phyloP scores from a whole-genome alignment of 176 grass and related monocot genomes.

The Oryza meyeriana region DNA sequence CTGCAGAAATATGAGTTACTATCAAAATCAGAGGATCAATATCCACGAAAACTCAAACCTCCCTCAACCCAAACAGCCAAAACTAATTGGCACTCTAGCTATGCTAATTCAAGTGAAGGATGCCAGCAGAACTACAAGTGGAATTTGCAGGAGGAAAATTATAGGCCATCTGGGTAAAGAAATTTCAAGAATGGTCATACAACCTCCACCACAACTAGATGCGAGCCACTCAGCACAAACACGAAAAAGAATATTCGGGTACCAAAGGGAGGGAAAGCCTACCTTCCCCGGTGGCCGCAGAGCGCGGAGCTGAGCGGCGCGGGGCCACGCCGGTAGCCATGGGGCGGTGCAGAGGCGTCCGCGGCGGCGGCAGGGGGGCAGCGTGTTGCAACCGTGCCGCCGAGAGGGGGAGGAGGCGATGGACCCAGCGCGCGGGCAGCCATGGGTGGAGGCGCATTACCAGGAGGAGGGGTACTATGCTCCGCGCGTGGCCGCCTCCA shows the following conservation, averaged over 20 bases:
- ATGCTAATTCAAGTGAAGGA: neutral
- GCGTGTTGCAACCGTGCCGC: slow-evolving; percentile 2
- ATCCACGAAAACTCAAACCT: neutral
- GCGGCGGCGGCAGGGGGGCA: neutral
- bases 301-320: slow-evolving; percentile 22
- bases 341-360: neutral
- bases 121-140: neutral
- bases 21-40: slow-evolving; percentile 9
- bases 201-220: neutral
- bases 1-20: slow-evolving; percentile 17
- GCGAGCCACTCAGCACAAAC: neutral
- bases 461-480: neutral
- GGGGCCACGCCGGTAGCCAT: slow-evolving; percentile 16
- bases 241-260: neutral
- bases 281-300: slow-evolving; percentile 37
- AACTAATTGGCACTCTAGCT: neutral
- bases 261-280: neutral
- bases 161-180: neutral
- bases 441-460: slow-evolving; percentile 39
- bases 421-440: slow-evolving; percentile 25
- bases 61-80: neutral
- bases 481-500: neutral
- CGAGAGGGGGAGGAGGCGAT: neutral
- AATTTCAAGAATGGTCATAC: neutral
- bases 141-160: neutral